phyloP scores from a whole-genome alignment of 495 filamentous ascomycete species.

The Penicillium cinerascens region DNA sequence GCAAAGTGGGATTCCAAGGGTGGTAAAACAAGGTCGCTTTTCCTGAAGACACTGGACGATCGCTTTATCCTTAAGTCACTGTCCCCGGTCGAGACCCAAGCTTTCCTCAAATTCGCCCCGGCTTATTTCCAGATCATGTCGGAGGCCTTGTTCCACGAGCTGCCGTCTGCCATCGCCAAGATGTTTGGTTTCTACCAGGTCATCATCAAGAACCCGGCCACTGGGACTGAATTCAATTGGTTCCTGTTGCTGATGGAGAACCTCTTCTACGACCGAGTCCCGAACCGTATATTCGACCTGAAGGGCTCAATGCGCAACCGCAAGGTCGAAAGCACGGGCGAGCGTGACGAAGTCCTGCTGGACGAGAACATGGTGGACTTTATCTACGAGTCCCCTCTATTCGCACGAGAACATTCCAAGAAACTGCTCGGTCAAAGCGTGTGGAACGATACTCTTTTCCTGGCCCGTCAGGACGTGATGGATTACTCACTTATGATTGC shows the following conservation, averaged over 20 bases:
- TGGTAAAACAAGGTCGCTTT: slow-evolving; percentile 97
- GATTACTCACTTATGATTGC: slow-evolving; percentile 99
- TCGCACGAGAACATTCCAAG: slow-evolving; percentile 89
- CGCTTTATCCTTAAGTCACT: slow-evolving; percentile 89
- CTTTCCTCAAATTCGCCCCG: slow-evolving; percentile 91
- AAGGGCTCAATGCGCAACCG: slow-evolving; percentile 99
- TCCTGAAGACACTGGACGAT: slow-evolving; percentile 93
- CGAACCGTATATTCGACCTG: slow-evolving; percentile 92
- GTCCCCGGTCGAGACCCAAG: slow-evolving; percentile 83
- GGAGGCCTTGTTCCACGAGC: slow-evolving; percentile 90
- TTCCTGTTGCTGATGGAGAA: slow-evolving; percentile 97
- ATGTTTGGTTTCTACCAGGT: slow-evolving; percentile 99
- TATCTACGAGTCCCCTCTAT: slow-evolving; percentile 95
- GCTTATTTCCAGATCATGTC: slow-evolving; percentile 98
- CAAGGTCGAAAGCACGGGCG: slow-evolving; percentile 89
- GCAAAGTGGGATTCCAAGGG: slow-evolving; percentile 98
- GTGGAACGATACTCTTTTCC: slow-evolving; percentile 95
- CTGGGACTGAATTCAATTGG: slow-evolving; percentile 91
- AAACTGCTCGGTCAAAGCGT: slow-evolving; percentile 77
- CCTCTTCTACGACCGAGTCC: slow-evolving; percentile 91
- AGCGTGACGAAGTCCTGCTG: slow-evolving; percentile 91
- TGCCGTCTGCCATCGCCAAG: slow-evolving; percentile 96
- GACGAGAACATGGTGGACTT: slow-evolving; percentile 99
- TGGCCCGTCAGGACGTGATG: slow-evolving; percentile 93
- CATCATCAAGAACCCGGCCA: slow-evolving; percentile 89